phyloP scores from a whole-genome alignment of 768 basidiomycete species.

The Collybia sordida region DNA sequence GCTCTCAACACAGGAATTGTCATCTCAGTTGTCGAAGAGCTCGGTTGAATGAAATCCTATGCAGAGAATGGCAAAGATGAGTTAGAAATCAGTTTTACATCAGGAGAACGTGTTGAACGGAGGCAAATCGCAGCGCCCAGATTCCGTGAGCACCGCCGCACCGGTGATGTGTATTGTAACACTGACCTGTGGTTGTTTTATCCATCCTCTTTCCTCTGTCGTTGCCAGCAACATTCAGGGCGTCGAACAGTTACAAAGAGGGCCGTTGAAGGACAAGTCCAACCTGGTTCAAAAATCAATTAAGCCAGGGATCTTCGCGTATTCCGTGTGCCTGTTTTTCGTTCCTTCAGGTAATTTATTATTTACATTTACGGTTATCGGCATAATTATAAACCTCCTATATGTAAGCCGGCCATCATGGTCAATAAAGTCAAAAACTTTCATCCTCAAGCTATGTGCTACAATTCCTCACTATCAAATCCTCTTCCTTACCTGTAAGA shows the following conservation, averaged over 20 bases:
- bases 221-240: constrained; percentile 2
- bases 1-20: constrained; percentile 20
- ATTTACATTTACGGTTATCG: too few species aligned
- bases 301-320: constrained; percentile 11
- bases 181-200: constrained; percentile 13
- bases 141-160: constrained; percentile 12
- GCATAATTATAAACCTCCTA: too few species aligned
- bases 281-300: constrained; percentile 8
- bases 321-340: neutral
- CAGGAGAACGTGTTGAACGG: constrained; percentile 12
- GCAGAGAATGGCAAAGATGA: constrained; percentile 4
- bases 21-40: constrained; percentile 14
- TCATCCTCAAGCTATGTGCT: too few species aligned
- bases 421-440: too few species aligned
- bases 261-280: neutral
- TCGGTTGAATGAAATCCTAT: constrained; percentile 17
- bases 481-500: too few species aligned
- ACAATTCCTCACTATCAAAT: too few species aligned
- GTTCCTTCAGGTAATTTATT: too few species aligned
- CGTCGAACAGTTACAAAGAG: too few species aligned
- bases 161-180: constrained; percentile 3
- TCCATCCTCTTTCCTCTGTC: constrained; percentile 7
- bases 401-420: too few species aligned
- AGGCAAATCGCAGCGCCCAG: constrained; percentile 14
- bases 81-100: constrained; percentile 17